Evolutionary conservation across 73 alveolate genomes (phyloP).

Genomic region (Blepharisma japonicum): DNA sequence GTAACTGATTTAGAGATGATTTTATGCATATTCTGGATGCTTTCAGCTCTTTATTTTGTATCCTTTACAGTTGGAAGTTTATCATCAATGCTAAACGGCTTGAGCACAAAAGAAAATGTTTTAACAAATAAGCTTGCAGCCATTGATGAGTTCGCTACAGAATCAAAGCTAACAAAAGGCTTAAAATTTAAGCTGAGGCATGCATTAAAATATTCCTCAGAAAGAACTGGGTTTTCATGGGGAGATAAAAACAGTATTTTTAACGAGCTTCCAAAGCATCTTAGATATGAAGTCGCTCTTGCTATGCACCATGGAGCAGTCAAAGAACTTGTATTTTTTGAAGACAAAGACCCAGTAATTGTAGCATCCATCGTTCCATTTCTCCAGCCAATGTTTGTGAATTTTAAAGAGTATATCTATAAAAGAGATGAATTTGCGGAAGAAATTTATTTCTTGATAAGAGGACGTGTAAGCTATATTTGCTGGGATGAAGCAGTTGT

Average conservation of each 20-base stretch:
- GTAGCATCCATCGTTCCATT: constrained; percentile 59
- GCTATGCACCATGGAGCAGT: constrained; percentile 76
- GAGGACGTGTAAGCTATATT: constrained; percentile 68
- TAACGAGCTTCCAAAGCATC: constrained; percentile 65
- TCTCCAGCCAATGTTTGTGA: constrained; percentile 64
- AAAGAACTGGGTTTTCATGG: constrained; percentile 46
- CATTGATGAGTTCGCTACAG: constrained; percentile 64
- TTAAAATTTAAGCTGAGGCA: constrained; percentile 47
- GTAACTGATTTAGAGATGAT: constrained; percentile 45
- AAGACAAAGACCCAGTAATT: constrained; percentile 60
- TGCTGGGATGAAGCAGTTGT: constrained; percentile 31
- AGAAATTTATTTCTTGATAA: constrained; percentile 62
- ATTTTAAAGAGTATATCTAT: constrained; percentile 54
- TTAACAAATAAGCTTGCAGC: constrained; percentile 56
- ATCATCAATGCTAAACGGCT: constrained; percentile 60
- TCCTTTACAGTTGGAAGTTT: constrained; percentile 71
- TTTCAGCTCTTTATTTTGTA: constrained; percentile 67
- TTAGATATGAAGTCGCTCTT: constrained; percentile 68
- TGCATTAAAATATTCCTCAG: constrained; percentile 53
- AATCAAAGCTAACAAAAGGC: constrained; percentile 56
- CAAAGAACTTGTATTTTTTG: constrained; percentile 54
- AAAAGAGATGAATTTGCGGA: constrained; percentile 63
- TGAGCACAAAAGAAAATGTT: constrained; percentile 63
- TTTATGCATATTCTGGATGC: constrained; percentile 51
- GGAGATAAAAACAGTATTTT: constrained; percentile 56